phyloP scores from a whole-genome alignment of 148 eudicot genomes.

The Rhododendron simsii region DNA sequence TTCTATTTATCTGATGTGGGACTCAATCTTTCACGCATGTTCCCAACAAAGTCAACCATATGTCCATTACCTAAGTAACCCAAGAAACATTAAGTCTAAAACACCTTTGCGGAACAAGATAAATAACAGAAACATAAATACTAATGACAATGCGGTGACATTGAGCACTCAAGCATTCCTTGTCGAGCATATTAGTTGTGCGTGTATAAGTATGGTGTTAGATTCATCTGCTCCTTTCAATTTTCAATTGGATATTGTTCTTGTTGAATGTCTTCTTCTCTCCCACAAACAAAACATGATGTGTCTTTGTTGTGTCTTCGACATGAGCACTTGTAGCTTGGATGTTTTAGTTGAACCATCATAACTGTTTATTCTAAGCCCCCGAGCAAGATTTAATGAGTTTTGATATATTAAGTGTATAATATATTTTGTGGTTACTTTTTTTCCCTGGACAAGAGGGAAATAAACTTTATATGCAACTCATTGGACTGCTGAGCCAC shows the following conservation, averaged over 20 bases:
- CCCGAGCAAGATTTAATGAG: not conserved
- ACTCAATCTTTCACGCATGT: too few species aligned
- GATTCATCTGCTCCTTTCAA: not conserved
- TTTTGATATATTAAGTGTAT: not conserved
- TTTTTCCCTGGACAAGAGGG: not conserved
- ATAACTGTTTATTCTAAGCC: not conserved
- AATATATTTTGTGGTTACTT: not conserved
- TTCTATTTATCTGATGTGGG: too few species aligned
- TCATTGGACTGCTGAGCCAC: not conserved
- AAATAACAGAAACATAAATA: too few species aligned
- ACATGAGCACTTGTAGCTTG: not conserved
- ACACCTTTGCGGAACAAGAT: too few species aligned
- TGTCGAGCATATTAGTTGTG: not conserved
- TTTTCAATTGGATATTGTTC: not conserved
- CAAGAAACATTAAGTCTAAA: too few species aligned
- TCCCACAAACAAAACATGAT: not conserved
- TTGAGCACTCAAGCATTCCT: not conserved
- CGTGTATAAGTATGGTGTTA: not conserved
- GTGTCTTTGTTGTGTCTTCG: not conserved
- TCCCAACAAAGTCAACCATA: too few species aligned
- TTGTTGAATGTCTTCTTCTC: not conserved
- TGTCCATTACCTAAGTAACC: too few species aligned
- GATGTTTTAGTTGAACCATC: not conserved
- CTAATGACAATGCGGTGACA: too few species aligned
- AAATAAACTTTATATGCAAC: slow-evolving; percentile 2